Evolutionary conservation across 1,284 basidiomycete species (phyloP).

Genomic region (Acaromyces ingoldii): DNA sequence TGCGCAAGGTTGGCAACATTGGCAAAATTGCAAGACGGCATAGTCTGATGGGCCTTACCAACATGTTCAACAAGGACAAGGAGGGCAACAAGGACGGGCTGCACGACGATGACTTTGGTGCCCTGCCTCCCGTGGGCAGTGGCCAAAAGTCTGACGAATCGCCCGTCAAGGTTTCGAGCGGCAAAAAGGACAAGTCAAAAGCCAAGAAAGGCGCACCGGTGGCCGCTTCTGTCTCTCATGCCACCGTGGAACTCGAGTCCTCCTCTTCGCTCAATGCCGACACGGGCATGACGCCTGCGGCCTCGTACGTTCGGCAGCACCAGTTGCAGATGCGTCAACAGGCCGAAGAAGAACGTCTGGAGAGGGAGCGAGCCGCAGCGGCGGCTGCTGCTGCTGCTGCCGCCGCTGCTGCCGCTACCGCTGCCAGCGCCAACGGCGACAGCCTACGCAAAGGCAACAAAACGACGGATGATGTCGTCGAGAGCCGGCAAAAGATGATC

Average conservation of each 20-base stretch:
- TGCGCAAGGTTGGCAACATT: constrained; percentile 89
- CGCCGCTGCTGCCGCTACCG: too few relatives aligned
- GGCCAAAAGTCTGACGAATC: constrained; percentile 24
- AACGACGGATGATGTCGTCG: constrained; percentile 52
- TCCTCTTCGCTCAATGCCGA: constrained; percentile 56
- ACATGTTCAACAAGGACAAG: constrained; percentile 64
- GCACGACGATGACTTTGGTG: constrained; percentile 59
- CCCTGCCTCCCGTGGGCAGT: constrained; percentile 53
- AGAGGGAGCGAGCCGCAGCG: constrained; percentile 50
- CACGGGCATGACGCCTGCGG: constrained; percentile 82
- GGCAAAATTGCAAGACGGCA: constrained; percentile 86
- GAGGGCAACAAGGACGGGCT: constrained; percentile 59
- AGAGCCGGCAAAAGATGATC: constrained; percentile 53
- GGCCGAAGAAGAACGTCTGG: constrained; percentile 41
- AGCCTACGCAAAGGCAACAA: constrained; percentile 55
- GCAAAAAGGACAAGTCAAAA: constrained; percentile 47
- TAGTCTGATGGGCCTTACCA: constrained; percentile 85
- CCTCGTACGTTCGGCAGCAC: constrained; percentile 82
- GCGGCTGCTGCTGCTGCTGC: constrained; percentile 6
- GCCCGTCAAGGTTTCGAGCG: neutral
- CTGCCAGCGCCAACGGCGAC: too few relatives aligned
- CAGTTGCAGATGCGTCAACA: constrained; percentile 61
- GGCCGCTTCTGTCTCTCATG: constrained; percentile 73
- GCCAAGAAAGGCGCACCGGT: constrained; percentile 62
- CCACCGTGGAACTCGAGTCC: constrained; percentile 76